Conservation (phyloP, 257 asterid genomes). For the Buddleja alternifolia region DNA sequence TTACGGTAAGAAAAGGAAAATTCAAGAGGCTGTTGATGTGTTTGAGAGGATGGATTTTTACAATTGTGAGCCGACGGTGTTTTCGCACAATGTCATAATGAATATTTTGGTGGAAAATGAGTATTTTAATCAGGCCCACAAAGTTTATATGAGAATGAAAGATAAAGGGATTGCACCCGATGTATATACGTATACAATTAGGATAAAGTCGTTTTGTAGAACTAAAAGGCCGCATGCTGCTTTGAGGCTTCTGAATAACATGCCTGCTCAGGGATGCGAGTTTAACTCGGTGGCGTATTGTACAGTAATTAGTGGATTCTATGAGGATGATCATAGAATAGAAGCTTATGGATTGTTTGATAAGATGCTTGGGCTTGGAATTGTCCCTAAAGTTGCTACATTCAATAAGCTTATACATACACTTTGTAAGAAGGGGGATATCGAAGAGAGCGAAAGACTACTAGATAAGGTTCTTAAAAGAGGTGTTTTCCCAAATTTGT, state of each 20-base stretch:
- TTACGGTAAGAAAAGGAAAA: slow-evolving; percentile 71
- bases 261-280: slow-evolving; percentile 77
- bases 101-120: slow-evolving; percentile 80
- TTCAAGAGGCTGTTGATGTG: slow-evolving; percentile 80
- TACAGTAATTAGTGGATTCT: slow-evolving; percentile 79
- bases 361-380: slow-evolving; percentile 68
- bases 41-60: slow-evolving; percentile 94
- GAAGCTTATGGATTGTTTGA: slow-evolving; percentile 71
- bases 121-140: slow-evolving; percentile 80
- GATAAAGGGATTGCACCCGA: slow-evolving; percentile 75
- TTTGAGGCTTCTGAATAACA: slow-evolving; percentile 82
- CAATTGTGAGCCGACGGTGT: slow-evolving; percentile 70
- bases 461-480: slow-evolving; percentile 77
- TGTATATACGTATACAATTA: slow-evolving; percentile 77
- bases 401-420: slow-evolving; percentile 74
- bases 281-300: slow-evolving; percentile 78
- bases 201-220: slow-evolving; percentile 87
- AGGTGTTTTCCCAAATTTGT: slow-evolving; percentile 76
- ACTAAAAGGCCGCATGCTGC: slow-evolving; percentile 80
- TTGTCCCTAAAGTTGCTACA: slow-evolving; percentile 66
- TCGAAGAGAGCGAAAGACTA: slow-evolving; percentile 69
- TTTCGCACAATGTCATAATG: slow-evolving; percentile 76
- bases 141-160: slow-evolving; percentile 82
- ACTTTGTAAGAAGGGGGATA: slow-evolving; percentile 80
- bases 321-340: slow-evolving; percentile 45